Evolutionary conservation across 257 asterid genomes (phyloP).

Genomic region (Apocynum venetum): DNA sequence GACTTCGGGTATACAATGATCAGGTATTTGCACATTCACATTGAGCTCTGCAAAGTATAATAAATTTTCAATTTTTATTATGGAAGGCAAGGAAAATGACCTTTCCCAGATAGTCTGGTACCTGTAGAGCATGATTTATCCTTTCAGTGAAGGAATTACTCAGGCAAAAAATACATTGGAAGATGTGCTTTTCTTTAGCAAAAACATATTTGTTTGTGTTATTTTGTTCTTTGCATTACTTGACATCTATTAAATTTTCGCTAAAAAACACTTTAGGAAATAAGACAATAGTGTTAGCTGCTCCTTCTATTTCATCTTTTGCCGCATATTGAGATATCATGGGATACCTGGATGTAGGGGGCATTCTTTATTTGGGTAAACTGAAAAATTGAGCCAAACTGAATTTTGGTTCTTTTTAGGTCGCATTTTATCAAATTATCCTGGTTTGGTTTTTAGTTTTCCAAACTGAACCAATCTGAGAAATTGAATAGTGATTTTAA

Average conservation of each 20-base stretch:
- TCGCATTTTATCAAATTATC: too few relatives aligned
- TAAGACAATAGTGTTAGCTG: background rate
- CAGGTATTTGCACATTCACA: conserved; percentile 48
- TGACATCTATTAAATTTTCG: background rate
- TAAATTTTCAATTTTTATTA: background rate
- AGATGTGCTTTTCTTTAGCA: background rate
- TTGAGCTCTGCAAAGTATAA: background rate
- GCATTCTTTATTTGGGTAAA: background rate
- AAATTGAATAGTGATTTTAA: background rate
- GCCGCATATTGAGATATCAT: background rate
- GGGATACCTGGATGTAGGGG: background rate
- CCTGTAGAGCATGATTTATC: background rate
- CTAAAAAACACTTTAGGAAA: background rate
- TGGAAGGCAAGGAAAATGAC: background rate
- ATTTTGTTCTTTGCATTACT: background rate
- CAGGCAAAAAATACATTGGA: background rate
- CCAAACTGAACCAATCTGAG: background rate
- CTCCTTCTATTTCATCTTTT: background rate
- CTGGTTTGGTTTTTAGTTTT: background rate
- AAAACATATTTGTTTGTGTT: background rate
- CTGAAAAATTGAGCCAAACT: background rate
- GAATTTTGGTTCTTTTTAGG: too few relatives aligned
- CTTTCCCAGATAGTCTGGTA: background rate
- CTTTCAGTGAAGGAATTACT: background rate
- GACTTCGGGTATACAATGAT: conserved; percentile 71